Base-by-base conservation (phyloP, 208 protist species). In the Leishmania martiniquensis region DNA sequence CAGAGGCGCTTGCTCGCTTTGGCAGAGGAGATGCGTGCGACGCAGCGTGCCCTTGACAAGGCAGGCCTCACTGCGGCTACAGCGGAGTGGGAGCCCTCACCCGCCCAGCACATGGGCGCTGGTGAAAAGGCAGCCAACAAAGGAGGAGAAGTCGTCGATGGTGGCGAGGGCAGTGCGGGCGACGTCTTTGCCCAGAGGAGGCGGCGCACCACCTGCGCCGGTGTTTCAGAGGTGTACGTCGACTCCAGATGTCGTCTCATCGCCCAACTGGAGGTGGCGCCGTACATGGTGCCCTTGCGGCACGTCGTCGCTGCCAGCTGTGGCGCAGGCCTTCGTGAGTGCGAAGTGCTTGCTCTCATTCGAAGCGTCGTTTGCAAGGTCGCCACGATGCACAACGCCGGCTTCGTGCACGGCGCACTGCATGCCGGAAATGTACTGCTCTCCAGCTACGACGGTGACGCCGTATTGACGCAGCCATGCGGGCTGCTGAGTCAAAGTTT, bases 361-460 rank as follows among this genome's bases (percentile, higher is more conserved):
- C 83, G 86, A 47, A 92, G 80, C 45, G 73, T 90, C 66, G 77
- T 91, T 17, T 54, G 63, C n/a, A 89, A 87, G 70, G 68, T 89
- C 0, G 81, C 73, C 22, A 34, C 66, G 15, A 80, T 97, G 76
- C 93, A 97, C 77, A 71, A 82, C 39, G 83, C 81, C 10, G 90
- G 85, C 5, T 76, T 95, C 67, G 87, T 87, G 60, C 93, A 97
- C 73, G 93, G 93, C 15, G 85, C 88, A 13, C 81, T 97, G 69
- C 93, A 97, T 83, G 79, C 78, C 42, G 90, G 91, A 49, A 97
- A 97, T 77, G 81, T 95, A 25, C 85, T 95, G 5, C 86, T 91
- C 51, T 94, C 84, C 22, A 87, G 86, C 20, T 86, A 92, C 76
- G 84, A 94, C 78, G 93, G 93, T n/a, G 82, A 89, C 65, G 84